Evolutionary conservation across 2,329 filamentous ascomycete genomes (phyloP).

Genomic region (Torrubiellomyces zombiae): DNA sequence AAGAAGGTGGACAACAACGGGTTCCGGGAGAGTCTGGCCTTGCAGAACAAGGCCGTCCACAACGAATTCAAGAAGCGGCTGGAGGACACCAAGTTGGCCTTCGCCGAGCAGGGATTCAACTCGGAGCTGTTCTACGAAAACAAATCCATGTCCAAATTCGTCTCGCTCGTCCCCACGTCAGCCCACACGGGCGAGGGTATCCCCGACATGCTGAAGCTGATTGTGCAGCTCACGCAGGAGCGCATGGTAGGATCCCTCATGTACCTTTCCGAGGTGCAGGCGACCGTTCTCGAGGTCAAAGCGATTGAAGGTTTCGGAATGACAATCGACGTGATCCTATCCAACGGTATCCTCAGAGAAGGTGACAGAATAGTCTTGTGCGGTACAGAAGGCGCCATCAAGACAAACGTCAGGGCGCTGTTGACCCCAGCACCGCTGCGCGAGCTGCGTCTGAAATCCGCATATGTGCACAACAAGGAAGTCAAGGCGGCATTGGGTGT

Average conservation of each 20-base stretch:
- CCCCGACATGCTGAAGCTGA: conserved; percentile 94
- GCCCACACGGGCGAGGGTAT: conserved; percentile 99
- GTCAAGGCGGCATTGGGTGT: conserved; percentile 97
- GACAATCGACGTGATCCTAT: conserved; percentile 92
- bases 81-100: conserved; percentile 80
- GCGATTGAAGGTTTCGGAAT: conserved; percentile 97
- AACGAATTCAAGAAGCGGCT: conserved; percentile 87
- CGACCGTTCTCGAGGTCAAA: conserved; percentile 96
- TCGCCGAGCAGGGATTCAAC: conserved; percentile 96
- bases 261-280: conserved; percentile 96
- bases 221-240: conserved; percentile 83
- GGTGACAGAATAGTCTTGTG: conserved; percentile 91
- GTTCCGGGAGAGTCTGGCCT: conserved; percentile 77
- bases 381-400: conserved; percentile 90
- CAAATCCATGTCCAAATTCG: conserved; percentile 85
- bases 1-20: conserved; percentile 98
- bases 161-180: conserved; percentile 93
- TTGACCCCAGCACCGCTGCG: conserved; percentile 86
- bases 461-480: conserved; percentile 98
- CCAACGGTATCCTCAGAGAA: conserved; percentile 87
- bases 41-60: conserved; percentile 86
- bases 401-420: conserved; percentile 86
- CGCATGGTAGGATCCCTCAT: conserved; percentile 94
- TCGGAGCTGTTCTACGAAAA: conserved; percentile 94
- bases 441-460: conserved; percentile 86